A percentile compares a stretch with the other conserved stretches of the same genome.
phyloP scores from a whole-genome alignment of 2,329 filamentous ascomycete genomes.

The Coniochaeta sp. region DNA sequence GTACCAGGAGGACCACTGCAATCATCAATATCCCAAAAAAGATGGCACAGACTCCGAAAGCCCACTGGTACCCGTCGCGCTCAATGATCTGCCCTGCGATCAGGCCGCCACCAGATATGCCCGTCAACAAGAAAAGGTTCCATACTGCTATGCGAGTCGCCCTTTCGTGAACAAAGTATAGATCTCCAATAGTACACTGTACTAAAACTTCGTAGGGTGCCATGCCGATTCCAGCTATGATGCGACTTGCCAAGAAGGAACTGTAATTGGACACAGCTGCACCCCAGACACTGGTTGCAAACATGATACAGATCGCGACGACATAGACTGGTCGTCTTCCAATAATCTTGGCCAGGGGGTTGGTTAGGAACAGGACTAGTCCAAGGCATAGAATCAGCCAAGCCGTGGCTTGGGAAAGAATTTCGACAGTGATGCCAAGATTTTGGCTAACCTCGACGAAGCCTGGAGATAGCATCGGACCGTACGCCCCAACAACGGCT shows the following conservation, averaged over 20 bases:
- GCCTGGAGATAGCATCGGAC: slow-evolving; percentile 41
- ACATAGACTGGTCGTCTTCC: slow-evolving; percentile 43
- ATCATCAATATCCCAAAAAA: slow-evolving; percentile 34
- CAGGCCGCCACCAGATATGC: slow-evolving; percentile 30
- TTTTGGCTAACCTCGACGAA: slow-evolving; percentile 36
- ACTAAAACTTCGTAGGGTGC: slow-evolving; percentile 44
- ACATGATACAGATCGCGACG: slow-evolving; percentile 35
- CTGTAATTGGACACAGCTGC: slow-evolving; percentile 31
- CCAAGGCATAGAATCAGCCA: slow-evolving; percentile 42
- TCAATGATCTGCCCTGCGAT: slow-evolving; percentile 32
- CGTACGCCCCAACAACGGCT: slow-evolving; percentile 40
- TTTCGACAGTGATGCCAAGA: slow-evolving; percentile 33
- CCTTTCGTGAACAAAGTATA: slow-evolving; percentile 38
- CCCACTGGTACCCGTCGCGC: slow-evolving; percentile 32
- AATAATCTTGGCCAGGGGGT: slow-evolving; percentile 41
- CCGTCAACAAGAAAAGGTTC: slow-evolving; percentile 31
- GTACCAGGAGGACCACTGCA: slow-evolving; percentile 38
- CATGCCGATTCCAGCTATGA: slow-evolving; percentile 40
- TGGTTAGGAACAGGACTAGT: slow-evolving; percentile 39
- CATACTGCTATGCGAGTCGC: slow-evolving; percentile 32
- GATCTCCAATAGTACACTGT: slow-evolving; percentile 39
- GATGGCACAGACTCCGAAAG: slow-evolving; percentile 38
- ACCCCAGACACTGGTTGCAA: slow-evolving; percentile 40
- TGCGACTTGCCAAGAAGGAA: slow-evolving; percentile 36
- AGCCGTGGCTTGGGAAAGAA: slow-evolving; percentile 34